Evolutionary conservation across 805 yeast species (phyloP).

Genomic region (Metschnikowia similis): DNA sequence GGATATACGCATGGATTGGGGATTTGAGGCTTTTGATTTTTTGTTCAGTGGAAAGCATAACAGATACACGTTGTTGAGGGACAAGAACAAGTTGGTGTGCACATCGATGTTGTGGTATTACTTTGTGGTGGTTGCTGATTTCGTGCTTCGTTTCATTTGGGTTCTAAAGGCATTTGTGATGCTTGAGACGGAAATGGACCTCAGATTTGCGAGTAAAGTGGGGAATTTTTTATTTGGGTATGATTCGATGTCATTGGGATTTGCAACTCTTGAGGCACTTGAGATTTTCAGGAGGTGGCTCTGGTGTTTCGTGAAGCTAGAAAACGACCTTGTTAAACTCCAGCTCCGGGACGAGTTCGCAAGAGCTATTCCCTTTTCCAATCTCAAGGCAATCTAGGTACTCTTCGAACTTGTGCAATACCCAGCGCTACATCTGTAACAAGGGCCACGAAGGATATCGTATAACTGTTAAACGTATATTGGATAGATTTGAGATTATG

Average conservation of each 20-base stretch:
- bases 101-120: conserved; percentile 42
- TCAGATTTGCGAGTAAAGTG: conserved; percentile 14
- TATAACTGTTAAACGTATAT: neutral
- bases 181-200: conserved; percentile 21
- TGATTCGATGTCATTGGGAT: conserved; percentile 47
- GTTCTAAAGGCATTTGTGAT: conserved; percentile 47
- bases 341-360: conserved; percentile 16
- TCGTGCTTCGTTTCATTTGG: conserved; percentile 74
- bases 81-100: conserved; percentile 22
- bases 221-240: conserved; percentile 31
- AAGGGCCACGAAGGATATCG: neutral
- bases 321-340: conserved; percentile 57
- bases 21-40: conserved; percentile 49
- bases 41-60: conserved; percentile 15
- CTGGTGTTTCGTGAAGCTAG: conserved; percentile 85
- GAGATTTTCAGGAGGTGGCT: conserved; percentile 83
- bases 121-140: conserved; percentile 56
- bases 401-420: neutral
- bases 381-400: conserved; percentile 6
- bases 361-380: conserved; percentile 13
- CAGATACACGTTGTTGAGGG: conserved; percentile 14
- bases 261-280: conserved; percentile 61
- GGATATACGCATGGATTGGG: conserved; percentile 93
- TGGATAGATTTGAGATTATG: conserved; percentile 1
- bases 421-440: neutral